phyloP scores from a whole-genome alignment of 768 basidiomycete genomes.

The Naganishia antarctica region DNA sequence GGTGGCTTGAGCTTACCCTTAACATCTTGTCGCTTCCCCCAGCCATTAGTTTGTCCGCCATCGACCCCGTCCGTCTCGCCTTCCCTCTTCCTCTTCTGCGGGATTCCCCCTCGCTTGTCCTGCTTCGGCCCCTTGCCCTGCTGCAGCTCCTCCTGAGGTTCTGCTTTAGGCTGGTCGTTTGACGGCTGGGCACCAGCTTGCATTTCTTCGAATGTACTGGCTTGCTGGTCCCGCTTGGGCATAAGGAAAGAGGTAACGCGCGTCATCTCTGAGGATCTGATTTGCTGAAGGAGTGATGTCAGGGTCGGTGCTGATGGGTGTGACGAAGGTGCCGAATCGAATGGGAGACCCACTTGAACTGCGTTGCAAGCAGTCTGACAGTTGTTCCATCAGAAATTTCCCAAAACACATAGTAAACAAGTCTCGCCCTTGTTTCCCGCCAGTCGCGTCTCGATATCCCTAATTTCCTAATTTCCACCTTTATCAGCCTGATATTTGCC shows the following conservation, averaged over 20 bases:
- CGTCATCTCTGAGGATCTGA: constrained; percentile 36
- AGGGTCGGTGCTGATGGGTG: no score
- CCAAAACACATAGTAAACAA: no score
- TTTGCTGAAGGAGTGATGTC: neutral
- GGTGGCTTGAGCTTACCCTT: constrained; percentile 31
- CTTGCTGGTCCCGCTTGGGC: constrained; percentile 37
- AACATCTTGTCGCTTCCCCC: constrained; percentile 34
- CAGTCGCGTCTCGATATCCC: no score
- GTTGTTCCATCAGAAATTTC: no score
- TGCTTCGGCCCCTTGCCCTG: constrained; percentile 20
- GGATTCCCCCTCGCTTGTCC: constrained; percentile 51
- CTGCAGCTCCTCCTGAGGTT: constrained; percentile 24
- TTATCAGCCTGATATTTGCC: no score
- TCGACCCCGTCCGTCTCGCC: constrained; percentile 51
- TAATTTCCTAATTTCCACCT: no score
- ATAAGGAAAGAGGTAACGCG: constrained; percentile 47
- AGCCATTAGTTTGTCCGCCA: constrained; percentile 22
- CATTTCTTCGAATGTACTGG: constrained; percentile 45
- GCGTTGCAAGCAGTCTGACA: no score
- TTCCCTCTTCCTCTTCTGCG: constrained; percentile 57
- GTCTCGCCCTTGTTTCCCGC: no score
- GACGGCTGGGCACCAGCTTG: neutral
- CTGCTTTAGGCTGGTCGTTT: constrained; percentile 29
- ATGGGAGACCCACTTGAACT: no score
- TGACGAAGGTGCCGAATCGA: no score